Evolutionary conservation across 192 early-diverging fungal genomes (phyloP), one percentile per base, ranked within the genome.

Genomic region (Pilaira anomala): DNA sequence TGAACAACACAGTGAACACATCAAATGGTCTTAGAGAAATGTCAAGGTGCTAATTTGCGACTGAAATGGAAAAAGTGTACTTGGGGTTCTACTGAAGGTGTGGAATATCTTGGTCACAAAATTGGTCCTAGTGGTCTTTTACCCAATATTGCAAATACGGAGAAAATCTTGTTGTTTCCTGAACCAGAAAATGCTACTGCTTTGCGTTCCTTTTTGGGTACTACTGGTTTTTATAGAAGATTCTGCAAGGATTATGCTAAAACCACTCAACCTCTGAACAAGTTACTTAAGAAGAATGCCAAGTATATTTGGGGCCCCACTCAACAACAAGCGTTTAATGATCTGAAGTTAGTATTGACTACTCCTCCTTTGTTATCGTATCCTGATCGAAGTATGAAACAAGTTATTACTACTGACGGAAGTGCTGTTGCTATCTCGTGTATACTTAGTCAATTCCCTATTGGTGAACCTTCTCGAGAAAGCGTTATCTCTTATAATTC

Each of bases 211-310:
- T 78, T 82, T 48, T 28, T 76, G 0, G 78, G 79, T 0, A 19
- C 74, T 1, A 39, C 64, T 2, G 74, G 70, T 12, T 81, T 61
- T 39, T 78, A 77, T 42, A 48, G 66, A 4, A 50, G 64, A 9
- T 79, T 77, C 50, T 49, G 75, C 0, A 16, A 50, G 5, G 60
- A 75, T 9, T 83, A 65, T 40, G 66, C 76, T 6, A 50, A 64
- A 21, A 50, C 74, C 11, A 63, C 63, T 0, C 8, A 29, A 2
- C 69, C 75, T 3, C 21, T 78, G 0, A 76, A 72, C 0, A 19
- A 28, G 0, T 46, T 81, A 0, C 18, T 71, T 0, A 66, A 69
- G 56, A 69, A 72, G 33, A 71, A 63, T 7, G 11, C 22, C 0
- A 16, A 24, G 21, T 77, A 73, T 30, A 3, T 42, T 2, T 80